Evolutionary conservation across 306 rosid species (phyloP).

Genomic region (Fagus sylvatica): DNA sequence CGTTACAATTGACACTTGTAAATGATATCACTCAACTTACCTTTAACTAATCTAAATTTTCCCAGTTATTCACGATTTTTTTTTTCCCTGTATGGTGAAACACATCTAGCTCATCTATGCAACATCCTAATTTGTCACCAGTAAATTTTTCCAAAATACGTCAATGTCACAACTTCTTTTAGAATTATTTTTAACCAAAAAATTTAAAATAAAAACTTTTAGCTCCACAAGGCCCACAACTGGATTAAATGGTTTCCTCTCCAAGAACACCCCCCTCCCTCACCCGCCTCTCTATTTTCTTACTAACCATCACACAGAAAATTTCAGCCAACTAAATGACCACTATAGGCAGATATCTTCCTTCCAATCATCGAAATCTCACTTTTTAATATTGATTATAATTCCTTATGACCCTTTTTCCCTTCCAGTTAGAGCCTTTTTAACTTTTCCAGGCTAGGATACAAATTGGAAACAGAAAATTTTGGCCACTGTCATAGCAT

Average conservation of each 20-base stretch:
- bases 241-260: background rate
- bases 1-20: background rate
- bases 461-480: background rate
- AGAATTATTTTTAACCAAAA: background rate
- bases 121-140: no score
- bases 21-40: background rate
- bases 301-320: background rate
- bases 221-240: background rate
- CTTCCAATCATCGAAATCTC: background rate
- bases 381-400: background rate
- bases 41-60: background rate
- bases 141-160: no score
- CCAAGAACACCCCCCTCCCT: background rate
- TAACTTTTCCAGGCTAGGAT: background rate
- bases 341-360: background rate
- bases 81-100: background rate
- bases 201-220: background rate
- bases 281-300: no score
- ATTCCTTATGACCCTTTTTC: background rate
- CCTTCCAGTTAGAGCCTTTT: background rate
- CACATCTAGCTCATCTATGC: no score
- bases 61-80: background rate
- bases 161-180: background rate
- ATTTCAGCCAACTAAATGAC: background rate
- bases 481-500: background rate